Evolutionary conservation across 108 stramenopile genomes (phyloP).

Genomic region (Cyclotella distinguenda): DNA sequence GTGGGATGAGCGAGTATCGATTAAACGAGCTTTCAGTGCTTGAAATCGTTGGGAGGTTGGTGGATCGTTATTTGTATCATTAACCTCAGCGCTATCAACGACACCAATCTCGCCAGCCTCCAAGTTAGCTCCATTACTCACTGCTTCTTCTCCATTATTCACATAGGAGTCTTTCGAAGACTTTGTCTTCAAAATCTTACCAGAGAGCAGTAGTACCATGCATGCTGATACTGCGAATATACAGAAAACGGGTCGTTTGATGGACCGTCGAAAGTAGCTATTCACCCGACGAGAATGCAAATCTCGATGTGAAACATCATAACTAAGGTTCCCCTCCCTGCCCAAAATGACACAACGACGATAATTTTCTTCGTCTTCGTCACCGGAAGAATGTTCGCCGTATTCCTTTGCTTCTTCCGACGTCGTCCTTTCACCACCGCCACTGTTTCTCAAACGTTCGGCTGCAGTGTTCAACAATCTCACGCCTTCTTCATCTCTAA

Average conservation of each 20-base stretch:
- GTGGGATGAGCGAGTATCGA: constrained; percentile 11
- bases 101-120: not conserved
- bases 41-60: constrained; percentile 23
- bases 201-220: not conserved
- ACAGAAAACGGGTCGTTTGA: constrained; percentile 7
- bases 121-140: not conserved
- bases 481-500: constrained; percentile 33
- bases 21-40: constrained; percentile 5
- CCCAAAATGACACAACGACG: constrained; percentile 22
- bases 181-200: not conserved
- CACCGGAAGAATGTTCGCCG: constrained; percentile 22
- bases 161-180: not conserved
- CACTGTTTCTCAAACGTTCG: constrained; percentile 7
- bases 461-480: constrained; percentile 13
- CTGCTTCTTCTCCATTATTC: not conserved
- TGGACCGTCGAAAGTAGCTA: not conserved
- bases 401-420: constrained; percentile 9
- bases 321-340: constrained; percentile 21
- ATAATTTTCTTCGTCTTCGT: constrained; percentile 1
- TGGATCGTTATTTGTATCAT: not conserved
- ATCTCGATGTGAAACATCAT: constrained; percentile 8
- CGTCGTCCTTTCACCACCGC: not conserved
- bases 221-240: not conserved
- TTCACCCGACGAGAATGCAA: constrained; percentile 14
- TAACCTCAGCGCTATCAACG: not conserved